A percentile compares a stretch with the other conserved stretches of the same genome.
These are phyloP conservation scores for Debaryomyces prosopidis DNA, from an alignment of 805 yeast genomes.

Conservation along the genomic window DNA sequence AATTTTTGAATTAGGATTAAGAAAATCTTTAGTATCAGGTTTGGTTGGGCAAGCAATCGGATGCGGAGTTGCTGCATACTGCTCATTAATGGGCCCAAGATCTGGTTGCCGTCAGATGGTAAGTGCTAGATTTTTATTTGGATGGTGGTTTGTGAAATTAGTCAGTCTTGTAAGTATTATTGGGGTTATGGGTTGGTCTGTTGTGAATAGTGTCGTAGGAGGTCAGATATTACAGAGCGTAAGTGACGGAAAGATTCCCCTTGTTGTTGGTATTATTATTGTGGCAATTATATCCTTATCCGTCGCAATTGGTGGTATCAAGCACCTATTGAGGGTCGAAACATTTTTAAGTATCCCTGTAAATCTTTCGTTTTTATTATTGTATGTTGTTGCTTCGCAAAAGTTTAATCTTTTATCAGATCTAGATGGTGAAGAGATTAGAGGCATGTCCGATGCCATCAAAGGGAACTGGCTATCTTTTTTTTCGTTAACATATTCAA, in stretches of 20 bases:
- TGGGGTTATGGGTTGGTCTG: slow-evolving; percentile 92
- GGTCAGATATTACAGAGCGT: slow-evolving; percentile 77
- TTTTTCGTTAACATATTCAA: slow-evolving; percentile 72
- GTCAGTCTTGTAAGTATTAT: slow-evolving; percentile 70
- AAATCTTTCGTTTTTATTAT: slow-evolving; percentile 59
- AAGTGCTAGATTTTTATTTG: slow-evolving; percentile 74
- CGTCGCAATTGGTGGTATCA: slow-evolving; percentile 78
- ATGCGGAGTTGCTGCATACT: slow-evolving; percentile 75
- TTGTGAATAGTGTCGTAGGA: slow-evolving; percentile 85
- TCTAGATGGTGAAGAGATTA: slow-evolving; percentile 28
- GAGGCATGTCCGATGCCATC: slow-evolving; percentile 35
- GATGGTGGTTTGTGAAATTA: slow-evolving; percentile 81
- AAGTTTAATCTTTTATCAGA: slow-evolving; percentile 37
- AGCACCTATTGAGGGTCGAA: slow-evolving; percentile 67
- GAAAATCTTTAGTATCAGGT: slow-evolving; percentile 63
- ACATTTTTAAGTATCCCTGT: slow-evolving; percentile 69
- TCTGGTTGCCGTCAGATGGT: slow-evolving; percentile 92
- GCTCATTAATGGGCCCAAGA: slow-evolving; percentile 85
- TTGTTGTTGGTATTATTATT: slow-evolving; percentile 73
- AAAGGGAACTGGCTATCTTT: slow-evolving; percentile 72
- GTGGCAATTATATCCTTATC: slow-evolving; percentile 62
- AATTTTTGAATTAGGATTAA: slow-evolving; percentile 66
- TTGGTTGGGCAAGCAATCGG: slow-evolving; percentile 66
- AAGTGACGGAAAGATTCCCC: slow-evolving; percentile 63
- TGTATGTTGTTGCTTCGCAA: slow-evolving; percentile 62